These are phyloP conservation scores for Chaetomidium leptoderma DNA, from an alignment of 495 filamentous ascomycete genomes.

Conservation along the genomic window DNA sequence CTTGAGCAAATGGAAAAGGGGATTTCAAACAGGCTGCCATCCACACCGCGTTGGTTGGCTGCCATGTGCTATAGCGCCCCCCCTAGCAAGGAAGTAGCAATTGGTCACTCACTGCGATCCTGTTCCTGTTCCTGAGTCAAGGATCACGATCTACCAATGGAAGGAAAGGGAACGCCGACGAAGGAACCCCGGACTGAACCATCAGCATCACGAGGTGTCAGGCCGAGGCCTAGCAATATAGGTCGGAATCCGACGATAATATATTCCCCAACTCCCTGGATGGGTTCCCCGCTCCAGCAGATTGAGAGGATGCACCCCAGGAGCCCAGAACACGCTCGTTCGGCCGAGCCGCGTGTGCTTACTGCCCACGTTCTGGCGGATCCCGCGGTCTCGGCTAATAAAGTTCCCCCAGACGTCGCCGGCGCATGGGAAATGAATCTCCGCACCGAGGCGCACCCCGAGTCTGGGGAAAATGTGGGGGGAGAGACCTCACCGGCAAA, in stretches of 20 bases:
- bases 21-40: background rate
- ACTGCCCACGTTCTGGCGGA: slow-evolving; percentile 2
- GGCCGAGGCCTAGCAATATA: background rate
- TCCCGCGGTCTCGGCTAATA: slow-evolving; percentile 15
- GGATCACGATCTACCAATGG: background rate
- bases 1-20: background rate
- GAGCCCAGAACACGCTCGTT: slow-evolving; percentile 18
- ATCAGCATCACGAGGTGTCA: background rate
- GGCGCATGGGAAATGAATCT: slow-evolving; percentile 9
- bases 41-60: background rate
- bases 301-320: slow-evolving; percentile 15
- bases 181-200: background rate
- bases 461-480: slow-evolving; percentile 25
- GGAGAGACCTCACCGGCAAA: background rate
- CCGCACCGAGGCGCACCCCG: too few relatives aligned
- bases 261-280: slow-evolving; percentile 10
- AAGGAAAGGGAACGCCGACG: background rate
- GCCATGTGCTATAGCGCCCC: background rate
- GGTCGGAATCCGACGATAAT: background rate
- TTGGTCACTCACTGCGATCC: background rate
- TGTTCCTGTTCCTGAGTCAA: background rate
- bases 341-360: slow-evolving; percentile 16
- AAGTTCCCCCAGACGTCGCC: background rate
- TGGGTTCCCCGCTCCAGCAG: slow-evolving; percentile 10
- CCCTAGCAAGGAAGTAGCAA: background rate